Conservation (phyloP, 495 filamentous ascomycete species). For the Podospora conica region DNA sequence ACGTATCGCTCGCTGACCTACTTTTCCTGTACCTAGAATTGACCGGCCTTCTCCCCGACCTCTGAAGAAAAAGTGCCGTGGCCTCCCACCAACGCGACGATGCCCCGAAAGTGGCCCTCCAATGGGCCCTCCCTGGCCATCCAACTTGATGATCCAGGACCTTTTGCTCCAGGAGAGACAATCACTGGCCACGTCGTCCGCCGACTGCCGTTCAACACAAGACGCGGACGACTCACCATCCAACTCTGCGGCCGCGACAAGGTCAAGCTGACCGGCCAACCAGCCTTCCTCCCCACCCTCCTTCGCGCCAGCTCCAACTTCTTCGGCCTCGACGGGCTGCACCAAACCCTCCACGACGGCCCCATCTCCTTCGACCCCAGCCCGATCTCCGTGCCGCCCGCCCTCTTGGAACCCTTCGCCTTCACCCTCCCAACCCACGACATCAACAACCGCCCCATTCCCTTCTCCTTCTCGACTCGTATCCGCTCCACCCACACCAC, state of each 20-base stretch:
- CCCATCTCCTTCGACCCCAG: neutral
- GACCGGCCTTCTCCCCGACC: too few species aligned
- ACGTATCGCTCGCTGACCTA: too few species aligned
- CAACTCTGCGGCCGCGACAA: constrained; percentile 1
- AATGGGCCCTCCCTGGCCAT: constrained; percentile 1
- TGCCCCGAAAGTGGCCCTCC: neutral
- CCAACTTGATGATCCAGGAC: neutral
- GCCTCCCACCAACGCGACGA: neutral
- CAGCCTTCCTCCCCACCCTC: neutral
- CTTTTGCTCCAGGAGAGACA: neutral
- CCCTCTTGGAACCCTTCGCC: neutral
- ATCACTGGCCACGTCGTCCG: neutral
- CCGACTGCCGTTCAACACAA: neutral
- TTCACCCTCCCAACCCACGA: constrained; percentile 1
- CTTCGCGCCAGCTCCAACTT: neutral
- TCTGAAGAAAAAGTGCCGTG: too few species aligned
- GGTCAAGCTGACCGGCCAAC: neutral
- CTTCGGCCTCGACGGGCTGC: neutral
- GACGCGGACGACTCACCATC: neutral
- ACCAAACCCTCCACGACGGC: constrained; percentile 1
- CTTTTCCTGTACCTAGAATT: too few species aligned
- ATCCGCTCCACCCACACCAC: neutral
- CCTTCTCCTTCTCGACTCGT: neutral
- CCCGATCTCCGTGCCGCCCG: neutral
- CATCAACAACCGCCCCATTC: neutral